phyloP scores from a whole-genome alignment of 2,329 filamentous ascomycete species.

The Penicillium italicum region DNA sequence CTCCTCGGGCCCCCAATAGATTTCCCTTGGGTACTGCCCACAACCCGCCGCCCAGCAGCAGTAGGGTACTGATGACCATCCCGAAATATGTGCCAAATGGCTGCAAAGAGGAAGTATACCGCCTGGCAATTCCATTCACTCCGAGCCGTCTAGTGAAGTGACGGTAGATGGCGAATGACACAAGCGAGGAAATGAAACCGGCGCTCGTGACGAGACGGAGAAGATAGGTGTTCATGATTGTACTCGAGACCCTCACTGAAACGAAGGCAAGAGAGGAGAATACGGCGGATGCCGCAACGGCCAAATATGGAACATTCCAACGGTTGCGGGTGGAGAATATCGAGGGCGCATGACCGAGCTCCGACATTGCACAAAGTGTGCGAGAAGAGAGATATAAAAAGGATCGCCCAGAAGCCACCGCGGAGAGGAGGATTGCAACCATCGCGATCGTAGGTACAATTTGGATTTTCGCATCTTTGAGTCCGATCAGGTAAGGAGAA shows the following conservation, averaged over 20 bases:
- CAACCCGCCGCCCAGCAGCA: conserved; percentile 70
- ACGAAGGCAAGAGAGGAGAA: conserved; percentile 64
- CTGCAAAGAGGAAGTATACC: conserved; percentile 53
- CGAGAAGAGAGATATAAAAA: conserved; percentile 70
- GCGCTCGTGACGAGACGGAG: conserved; percentile 66
- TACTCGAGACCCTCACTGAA: conserved; percentile 59
- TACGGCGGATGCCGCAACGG: conserved; percentile 53
- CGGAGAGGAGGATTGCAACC: conserved; percentile 69
- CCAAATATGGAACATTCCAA: conserved; percentile 59
- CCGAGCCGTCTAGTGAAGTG: conserved; percentile 50
- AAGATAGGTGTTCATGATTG: conserved; percentile 64
- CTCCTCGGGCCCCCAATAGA: conserved; percentile 53
- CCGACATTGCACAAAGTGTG: conserved; percentile 61
- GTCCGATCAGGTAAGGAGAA: conserved; percentile 43
- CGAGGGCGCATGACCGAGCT: conserved; percentile 59
- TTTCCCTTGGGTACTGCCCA: conserved; percentile 59
- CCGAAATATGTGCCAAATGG: conserved; percentile 64
- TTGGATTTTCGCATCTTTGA: conserved; percentile 54
- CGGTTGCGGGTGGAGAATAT: conserved; percentile 58
- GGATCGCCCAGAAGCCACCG: conserved; percentile 72
- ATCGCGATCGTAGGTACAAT: conserved; percentile 68
- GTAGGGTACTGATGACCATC: conserved; percentile 52
- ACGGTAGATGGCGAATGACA: conserved; percentile 57
- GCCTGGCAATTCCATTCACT: conserved; percentile 42
- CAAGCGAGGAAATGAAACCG: conserved; percentile 66